Conservation (phyloP, 495 filamentous ascomycete genomes). For the Aspergillus carlsbadensis region DNA sequence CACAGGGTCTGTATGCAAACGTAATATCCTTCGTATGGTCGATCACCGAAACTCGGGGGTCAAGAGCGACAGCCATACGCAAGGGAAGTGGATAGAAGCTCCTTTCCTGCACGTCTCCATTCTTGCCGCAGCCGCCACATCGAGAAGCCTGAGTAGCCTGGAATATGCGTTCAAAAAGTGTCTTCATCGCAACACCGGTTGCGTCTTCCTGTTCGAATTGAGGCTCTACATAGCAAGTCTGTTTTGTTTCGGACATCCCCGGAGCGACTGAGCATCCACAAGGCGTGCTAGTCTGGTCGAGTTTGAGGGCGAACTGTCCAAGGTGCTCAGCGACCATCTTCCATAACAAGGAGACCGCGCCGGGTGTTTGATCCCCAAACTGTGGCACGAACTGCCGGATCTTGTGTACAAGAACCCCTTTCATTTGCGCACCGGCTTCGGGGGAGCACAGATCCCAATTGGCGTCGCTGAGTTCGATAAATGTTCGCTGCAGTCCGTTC, state of each 20-base stretch:
- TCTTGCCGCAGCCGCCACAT: constrained; percentile 16
- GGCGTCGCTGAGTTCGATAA: constrained; percentile 32
- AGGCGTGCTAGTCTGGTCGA: constrained; percentile 4
- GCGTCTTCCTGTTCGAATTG: neutral
- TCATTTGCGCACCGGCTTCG: constrained; percentile 15
- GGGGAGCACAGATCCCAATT: constrained; percentile 33
- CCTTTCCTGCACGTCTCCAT: neutral
- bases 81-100: constrained; percentile 26
- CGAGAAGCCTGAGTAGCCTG: neutral
- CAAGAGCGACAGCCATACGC: constrained; percentile 29
- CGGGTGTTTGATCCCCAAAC: constrained; percentile 3
- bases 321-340: neutral
- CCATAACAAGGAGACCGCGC: neutral
- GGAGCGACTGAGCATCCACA: neutral
- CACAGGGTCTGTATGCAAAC: constrained; percentile 24
- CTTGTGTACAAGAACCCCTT: constrained; percentile 22
- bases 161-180: constrained; percentile 16
- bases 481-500: constrained; percentile 26
- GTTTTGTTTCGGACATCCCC: neutral
- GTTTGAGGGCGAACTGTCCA: constrained; percentile 26
- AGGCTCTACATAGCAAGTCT: neutral
- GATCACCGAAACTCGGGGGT: neutral
- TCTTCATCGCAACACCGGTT: constrained; percentile 16
- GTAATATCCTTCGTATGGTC: constrained; percentile 33
- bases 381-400: constrained; percentile 2